Conservation (phyloP, 495 filamentous ascomycete species). For the Podospora conica region DNA sequence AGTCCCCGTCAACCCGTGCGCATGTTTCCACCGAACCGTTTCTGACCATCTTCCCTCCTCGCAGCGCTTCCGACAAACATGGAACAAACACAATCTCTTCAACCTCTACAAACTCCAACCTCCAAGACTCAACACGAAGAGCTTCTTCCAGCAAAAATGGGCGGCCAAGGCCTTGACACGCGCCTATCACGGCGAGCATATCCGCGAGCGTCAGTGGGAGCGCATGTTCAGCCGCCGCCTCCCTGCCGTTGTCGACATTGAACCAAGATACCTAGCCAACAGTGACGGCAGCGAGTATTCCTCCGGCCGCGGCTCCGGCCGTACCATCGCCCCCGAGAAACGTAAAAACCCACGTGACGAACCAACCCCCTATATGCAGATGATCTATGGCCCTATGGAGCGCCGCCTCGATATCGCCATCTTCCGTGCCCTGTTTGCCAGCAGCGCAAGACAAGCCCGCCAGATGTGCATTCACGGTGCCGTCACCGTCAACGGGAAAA, state of each 20-base stretch:
- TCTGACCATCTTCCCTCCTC: slow-evolving; percentile 17
- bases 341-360: no score
- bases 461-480: slow-evolving; percentile 90
- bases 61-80: slow-evolving; percentile 91
- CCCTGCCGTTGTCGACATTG: slow-evolving; percentile 79
- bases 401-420: slow-evolving; percentile 85
- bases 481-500: slow-evolving; percentile 93
- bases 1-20: neutral
- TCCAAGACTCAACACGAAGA: no score
- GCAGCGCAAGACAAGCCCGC: slow-evolving; percentile 86
- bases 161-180: slow-evolving; percentile 71
- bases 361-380: slow-evolving; percentile 83
- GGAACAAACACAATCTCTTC: slow-evolving; percentile 96
- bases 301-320: slow-evolving; percentile 73
- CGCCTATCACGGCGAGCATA: slow-evolving; percentile 88
- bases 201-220: slow-evolving; percentile 83
- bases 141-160: slow-evolving; percentile 99
- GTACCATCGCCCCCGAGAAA: neutral
- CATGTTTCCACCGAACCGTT: slow-evolving; percentile 6
- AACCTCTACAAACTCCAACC: slow-evolving; percentile 54
- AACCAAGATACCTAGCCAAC: slow-evolving; percentile 63
- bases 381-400: slow-evolving; percentile 88
- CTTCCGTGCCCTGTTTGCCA: slow-evolving; percentile 88
- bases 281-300: slow-evolving; percentile 76
- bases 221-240: slow-evolving; percentile 80